These are phyloP conservation scores for Colletotrichum theobromicola DNA, from an alignment of 2,329 filamentous ascomycete species.

Conservation along the genomic window DNA sequence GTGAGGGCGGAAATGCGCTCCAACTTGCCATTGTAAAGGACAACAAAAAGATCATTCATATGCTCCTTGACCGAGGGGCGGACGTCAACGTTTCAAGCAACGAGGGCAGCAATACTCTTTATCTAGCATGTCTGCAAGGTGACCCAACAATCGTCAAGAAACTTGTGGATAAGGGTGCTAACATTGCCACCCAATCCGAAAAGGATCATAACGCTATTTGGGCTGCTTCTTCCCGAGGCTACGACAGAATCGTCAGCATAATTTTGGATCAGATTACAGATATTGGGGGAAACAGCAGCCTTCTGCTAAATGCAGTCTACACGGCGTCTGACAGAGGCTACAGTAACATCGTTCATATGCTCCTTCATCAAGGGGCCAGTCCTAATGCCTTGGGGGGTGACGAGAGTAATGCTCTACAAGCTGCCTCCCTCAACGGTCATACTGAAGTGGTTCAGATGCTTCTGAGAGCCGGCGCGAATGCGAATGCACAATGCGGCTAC, in stretches of 20 bases:
- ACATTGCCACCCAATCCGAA: neutral
- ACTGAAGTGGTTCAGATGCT: neutral
- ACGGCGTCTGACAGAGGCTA: neutral
- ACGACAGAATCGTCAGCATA: neutral
- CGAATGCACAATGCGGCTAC: constrained; percentile 13
- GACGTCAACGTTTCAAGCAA: neutral
- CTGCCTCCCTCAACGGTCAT: neutral
- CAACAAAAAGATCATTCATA: neutral
- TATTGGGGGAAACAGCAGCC: neutral
- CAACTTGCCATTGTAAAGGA: neutral
- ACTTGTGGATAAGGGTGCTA: neutral
- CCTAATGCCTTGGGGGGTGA: neutral
- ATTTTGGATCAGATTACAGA: neutral
- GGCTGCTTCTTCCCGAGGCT: neutral
- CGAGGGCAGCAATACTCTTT: neutral
- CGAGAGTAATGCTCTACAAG: neutral
- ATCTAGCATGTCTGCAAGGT: neutral
- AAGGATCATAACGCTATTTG: neutral
- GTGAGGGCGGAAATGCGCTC: neutral
- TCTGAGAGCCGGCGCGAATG: constrained; percentile 10
- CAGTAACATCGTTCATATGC: neutral
- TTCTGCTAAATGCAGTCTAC: neutral
- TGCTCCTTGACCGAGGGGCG: neutral
- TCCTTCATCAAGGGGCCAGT: neutral
- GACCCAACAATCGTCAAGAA: neutral